Base-by-base conservation (phyloP, 2,329 filamentous ascomycete species). In the Pyricularia sp. region DNA sequence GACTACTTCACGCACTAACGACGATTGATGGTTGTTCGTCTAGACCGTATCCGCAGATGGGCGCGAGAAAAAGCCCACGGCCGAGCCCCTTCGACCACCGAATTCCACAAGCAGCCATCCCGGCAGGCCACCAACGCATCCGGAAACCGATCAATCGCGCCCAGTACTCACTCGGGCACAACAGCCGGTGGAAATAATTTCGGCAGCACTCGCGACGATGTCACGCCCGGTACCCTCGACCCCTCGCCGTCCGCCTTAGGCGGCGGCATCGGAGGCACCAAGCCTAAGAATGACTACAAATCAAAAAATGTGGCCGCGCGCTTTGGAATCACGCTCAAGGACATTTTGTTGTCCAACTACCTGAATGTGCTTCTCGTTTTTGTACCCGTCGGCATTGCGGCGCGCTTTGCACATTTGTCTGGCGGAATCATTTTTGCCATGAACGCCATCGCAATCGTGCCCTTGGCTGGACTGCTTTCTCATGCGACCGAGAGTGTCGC, bases 401-500 rank as follows among this genome's bases (percentile, higher is more conserved):
- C 25, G 82, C 17, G 80, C 70, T 71, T 79, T 20, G 69, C 75
- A 11, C 61, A 76, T 30, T 67, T 78, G 14, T 78, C 76, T 23
- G 80, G 80, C 9, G 74, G 80, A 14, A 67, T 81, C 9, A 77
- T 87, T 66, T 90, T 90, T 73, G 81, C 93, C 66, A 82, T 87
- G 76, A 90, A 90, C 71, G 85, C 85, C n/a, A 80, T 89, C 68
- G 87, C 94, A 70, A 97, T 97, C 73, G 89, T 97, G 68, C 93
- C 93, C 0, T 84, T 97, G 63, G 93, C 93, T 10, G 91, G 90
- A 14, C 89, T 96, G 83, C 83, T 97, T 28, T 90, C 90, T 73
- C 94, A 90, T 72, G 91, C 92, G 0, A 97, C 94, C 0, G 94
- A 98, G 78, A 93, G 97, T 78, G 90, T 97, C 72, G 92, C 94